Base-by-base conservation (phyloP, 129 eudicot species). In the Saussurea involucrata region DNA sequence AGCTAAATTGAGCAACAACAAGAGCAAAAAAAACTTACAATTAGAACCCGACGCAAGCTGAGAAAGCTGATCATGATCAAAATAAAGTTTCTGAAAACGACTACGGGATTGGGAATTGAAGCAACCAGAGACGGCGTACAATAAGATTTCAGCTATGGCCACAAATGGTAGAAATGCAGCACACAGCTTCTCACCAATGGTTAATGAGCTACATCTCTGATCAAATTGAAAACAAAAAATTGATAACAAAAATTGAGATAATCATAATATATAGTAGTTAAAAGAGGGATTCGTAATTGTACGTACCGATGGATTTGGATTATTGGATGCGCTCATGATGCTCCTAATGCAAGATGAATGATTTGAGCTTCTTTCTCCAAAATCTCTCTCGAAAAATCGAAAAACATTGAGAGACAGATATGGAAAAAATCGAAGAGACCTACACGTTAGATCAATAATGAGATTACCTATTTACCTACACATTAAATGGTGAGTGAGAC, bases 161-260 rank as follows among this genome's bases (percentile, higher is more conserved):
- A 89, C n/a, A 29, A 92, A 42, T 17, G 96, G 96, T 18, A 92
- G 15, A 18, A 81, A 75, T 18, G 84, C 88, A n/a, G 89, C 86
- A 71, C 90, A 89, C 0, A 90, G 29, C 58, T 77, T 80, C 49
- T 92, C 97, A 7, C 82, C 81, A 6, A 87, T 22, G 28, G 82
- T 86, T 77, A 80, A 82, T 24, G 92, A 86, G 34, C 92, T 86
- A 44, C 86, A 83, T 57, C 81, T 55, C 89, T 86, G 80, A 60
- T 69, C 61, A 22, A 55, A 80, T 71, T 72, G 60, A 49, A 68
- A 42, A 24, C 34, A 67, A 69, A 69, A 69, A 10, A 15, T 1
- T 15, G 21, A 49, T 37, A 17, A 69, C 15, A 13, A 5, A 29
- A 29, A 4, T 1, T 15, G 32, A 65, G 65, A 40, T 0, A 0